These are phyloP conservation scores for Euphrasia confusa DNA, from an alignment of 257 asterid species.

Conservation along the genomic window DNA sequence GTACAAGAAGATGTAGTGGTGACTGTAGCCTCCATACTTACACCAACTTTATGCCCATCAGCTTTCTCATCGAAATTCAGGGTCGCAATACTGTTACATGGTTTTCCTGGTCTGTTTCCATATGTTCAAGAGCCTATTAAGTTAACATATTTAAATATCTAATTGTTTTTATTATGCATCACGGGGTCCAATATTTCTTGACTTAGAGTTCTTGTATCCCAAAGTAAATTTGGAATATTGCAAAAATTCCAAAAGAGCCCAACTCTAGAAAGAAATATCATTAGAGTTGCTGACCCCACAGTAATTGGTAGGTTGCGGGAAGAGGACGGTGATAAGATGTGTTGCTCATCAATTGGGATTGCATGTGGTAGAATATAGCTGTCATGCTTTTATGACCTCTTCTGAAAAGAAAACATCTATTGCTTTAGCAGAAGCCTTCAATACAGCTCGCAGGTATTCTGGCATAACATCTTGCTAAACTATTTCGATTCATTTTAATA, in stretches of 20 bases:
- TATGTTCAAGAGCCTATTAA: background rate
- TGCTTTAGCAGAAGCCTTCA: slow-evolving; percentile 85
- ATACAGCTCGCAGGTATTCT: slow-evolving; percentile 70
- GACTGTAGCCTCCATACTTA: slow-evolving; percentile 66
- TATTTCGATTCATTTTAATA: background rate
- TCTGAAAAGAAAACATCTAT: slow-evolving; percentile 77
- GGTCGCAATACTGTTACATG: slow-evolving; percentile 75
- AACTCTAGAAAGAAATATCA: background rate
- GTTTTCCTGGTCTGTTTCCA: slow-evolving; percentile 58
- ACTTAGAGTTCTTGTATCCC: slow-evolving; percentile 8
- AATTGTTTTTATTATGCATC: slow-evolving; percentile 11
- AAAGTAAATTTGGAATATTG: background rate
- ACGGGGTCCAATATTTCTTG: background rate
- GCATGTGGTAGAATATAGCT: slow-evolving; percentile 87
- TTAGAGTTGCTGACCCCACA: slow-evolving; percentile 24
- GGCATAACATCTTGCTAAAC: slow-evolving; percentile 22
- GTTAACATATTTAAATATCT: slow-evolving; percentile 8
- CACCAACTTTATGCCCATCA: slow-evolving; percentile 84
- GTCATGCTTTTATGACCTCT: slow-evolving; percentile 71
- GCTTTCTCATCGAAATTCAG: slow-evolving; percentile 76
- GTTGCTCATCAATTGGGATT: slow-evolving; percentile 84
- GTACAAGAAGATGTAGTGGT: slow-evolving; percentile 58
- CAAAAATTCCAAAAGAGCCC: slow-evolving; percentile 2
- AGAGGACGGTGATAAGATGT: slow-evolving; percentile 75
- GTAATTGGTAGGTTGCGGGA: slow-evolving; percentile 72